Base-by-base conservation (phyloP, 768 basidiomycete species). In the Phylloporus sp. region DNA sequence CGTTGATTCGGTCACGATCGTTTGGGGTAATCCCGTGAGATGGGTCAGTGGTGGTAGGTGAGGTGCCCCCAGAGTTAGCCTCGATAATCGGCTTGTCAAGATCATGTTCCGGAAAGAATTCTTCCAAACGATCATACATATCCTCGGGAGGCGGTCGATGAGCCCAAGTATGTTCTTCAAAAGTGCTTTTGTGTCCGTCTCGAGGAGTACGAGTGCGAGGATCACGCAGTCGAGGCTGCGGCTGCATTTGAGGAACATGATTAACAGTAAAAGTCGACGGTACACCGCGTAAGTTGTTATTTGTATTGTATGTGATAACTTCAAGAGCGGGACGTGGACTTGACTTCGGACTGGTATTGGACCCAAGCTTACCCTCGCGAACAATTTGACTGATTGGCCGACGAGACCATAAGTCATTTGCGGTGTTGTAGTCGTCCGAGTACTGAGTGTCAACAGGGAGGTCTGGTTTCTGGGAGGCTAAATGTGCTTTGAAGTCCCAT, bases 71-170 rank as follows among this genome's bases (percentile, higher is more conserved):
- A 4, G 85, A 88, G 35, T 77, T 79, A 28, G 86, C 84, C 59
- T 98, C 95, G 48, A 97, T 89, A 57, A 98, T 87, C 2, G 95
- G 94, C 64, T 93, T 89, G 69, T 98, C 97, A 43, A 98, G 81
- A 63, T 97, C 94, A 64, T 97, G 91, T 57, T 88, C 86, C 1
- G 95, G 95, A 78, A 99, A 99, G 75, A 91, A 97, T 54, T 88
- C 85, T 59, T 97, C 91, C 8, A 99, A 78, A 50, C 89, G 84
- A 38, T 97, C 88, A 65, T 93, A 92, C 39, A 99, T 88, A 59
- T 90, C 88, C 71, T 98, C 97, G 0, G 94, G 84, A 40, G 85
- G 82, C 26, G 95, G 95, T 60, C 94, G 89, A 54, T 86, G 84
- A 32, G 90, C 88, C 94, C 92, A 97, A 20, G 87, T 86, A 50